Conservation (phyloP, 768 basidiomycete species). For the Lactarius sp. region DNA sequence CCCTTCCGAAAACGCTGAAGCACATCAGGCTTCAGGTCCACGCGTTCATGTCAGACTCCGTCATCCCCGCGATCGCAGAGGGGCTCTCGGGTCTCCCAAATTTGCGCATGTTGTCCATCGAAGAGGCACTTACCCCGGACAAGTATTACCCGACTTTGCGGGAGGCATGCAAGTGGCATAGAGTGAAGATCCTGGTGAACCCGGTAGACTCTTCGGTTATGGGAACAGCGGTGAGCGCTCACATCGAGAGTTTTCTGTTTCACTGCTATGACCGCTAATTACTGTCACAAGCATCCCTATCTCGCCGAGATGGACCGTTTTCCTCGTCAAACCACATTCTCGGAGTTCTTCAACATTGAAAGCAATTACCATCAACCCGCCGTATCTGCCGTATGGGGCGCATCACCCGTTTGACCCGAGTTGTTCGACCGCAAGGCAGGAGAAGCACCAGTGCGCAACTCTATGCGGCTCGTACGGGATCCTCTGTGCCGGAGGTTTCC, state of each 20-base stretch:
- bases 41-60: constrained; percentile 11
- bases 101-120: constrained; percentile 8
- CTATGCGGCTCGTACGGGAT: background rate
- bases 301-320: constrained; percentile 18
- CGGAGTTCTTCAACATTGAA: constrained; percentile 8
- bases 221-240: constrained; percentile 2
- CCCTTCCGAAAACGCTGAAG: constrained; percentile 8
- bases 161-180: background rate
- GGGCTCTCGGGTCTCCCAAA: background rate
- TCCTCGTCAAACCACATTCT: constrained; percentile 13
- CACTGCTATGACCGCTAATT: background rate
- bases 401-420: too few species aligned
- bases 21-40: constrained; percentile 21
- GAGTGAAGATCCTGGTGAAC: constrained; percentile 10
- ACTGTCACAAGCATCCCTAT: constrained; percentile 7
- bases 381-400: background rate
- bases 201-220: background rate
- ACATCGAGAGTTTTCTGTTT: background rate
- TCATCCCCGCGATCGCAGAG: constrained; percentile 3
- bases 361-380: too few species aligned
- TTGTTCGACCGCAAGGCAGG: background rate
- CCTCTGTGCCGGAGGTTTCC: constrained; percentile 3
- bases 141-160: constrained; percentile 7
- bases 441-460: background rate
- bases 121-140: constrained; percentile 9